Evolutionary conservation across 176 grass and related monocot species (phyloP).

Genomic region (Lolium multiflorum): DNA sequence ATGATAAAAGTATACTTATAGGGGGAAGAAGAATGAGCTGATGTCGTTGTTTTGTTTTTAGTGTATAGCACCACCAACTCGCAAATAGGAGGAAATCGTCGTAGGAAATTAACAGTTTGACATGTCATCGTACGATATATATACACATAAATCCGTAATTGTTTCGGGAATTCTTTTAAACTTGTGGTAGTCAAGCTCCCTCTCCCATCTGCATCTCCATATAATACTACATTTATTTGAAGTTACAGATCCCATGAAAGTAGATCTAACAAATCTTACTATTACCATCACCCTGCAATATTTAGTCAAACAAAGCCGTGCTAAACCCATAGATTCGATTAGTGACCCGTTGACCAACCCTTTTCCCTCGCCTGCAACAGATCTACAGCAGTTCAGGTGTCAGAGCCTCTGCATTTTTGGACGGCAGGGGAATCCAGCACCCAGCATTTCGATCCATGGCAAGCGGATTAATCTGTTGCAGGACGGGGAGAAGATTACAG

Average conservation of each 20-base stretch:
- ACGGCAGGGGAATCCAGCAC: constrained; percentile 50
- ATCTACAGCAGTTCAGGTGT: constrained; percentile 41
- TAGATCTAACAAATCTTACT: not conserved
- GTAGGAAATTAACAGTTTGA: too few relatives aligned
- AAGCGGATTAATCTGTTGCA: constrained; percentile 22
- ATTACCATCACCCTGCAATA: constrained; percentile 3
- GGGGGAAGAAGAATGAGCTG: too few relatives aligned
- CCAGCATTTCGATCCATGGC: not conserved
- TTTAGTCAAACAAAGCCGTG: constrained; percentile 40
- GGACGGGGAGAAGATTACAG: not conserved
- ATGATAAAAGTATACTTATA: too few relatives aligned
- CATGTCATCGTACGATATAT: too few relatives aligned
- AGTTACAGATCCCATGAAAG: constrained; percentile 17
- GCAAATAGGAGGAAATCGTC: too few relatives aligned
- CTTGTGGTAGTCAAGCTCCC: too few relatives aligned
- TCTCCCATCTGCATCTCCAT: too few relatives aligned
- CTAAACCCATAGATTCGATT: not conserved
- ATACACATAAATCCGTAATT: too few relatives aligned
- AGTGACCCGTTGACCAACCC: constrained; percentile 28
- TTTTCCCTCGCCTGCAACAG: constrained; percentile 22
- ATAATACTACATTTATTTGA: too few relatives aligned
- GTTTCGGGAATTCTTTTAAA: too few relatives aligned
- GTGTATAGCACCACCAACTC: too few relatives aligned
- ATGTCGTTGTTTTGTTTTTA: too few relatives aligned
- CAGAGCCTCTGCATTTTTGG: constrained; percentile 43